A percentile compares a stretch with the other conserved stretches of the same genome.
Evolutionary conservation across 2,329 filamentous ascomycete genomes (phyloP).

Genomic region (Chaetomiaceae sp.): DNA sequence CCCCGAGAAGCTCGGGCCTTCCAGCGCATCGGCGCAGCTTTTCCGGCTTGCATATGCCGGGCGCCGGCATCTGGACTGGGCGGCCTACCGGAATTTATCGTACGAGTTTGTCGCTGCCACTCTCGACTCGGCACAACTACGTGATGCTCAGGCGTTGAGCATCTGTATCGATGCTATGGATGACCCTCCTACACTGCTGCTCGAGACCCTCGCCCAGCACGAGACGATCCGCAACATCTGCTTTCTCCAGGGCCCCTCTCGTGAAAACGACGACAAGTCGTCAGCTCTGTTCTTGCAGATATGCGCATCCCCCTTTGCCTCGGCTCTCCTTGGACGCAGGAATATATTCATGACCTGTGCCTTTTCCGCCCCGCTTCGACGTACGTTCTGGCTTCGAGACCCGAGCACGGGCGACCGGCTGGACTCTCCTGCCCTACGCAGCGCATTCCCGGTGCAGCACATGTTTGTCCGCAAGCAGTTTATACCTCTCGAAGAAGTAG

Average conservation of each 20-base stretch:
- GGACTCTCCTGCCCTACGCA: not conserved
- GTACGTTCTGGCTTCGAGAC: not conserved
- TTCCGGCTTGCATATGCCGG: not conserved
- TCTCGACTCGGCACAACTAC: not conserved
- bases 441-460: not conserved
- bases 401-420: not conserved
- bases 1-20: not conserved
- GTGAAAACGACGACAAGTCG: not conserved
- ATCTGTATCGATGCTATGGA: not conserved
- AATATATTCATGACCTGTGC: not conserved
- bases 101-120: not conserved
- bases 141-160: not conserved
- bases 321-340: not conserved
- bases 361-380: not conserved
- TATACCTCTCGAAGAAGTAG: not conserved
- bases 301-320: not conserved
- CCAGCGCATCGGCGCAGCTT: not conserved
- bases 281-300: not conserved
- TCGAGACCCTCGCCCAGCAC: not conserved
- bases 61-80: not conserved
- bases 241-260: not conserved
- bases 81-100: not conserved
- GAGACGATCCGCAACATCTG: not conserved
- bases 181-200: not conserved
- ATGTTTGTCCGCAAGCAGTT: not conserved